Percentiles rank a stretch among this genome's conserved stretches.
Evolutionary conservation across 148 eudicot genomes (phyloP).

Genomic region (Amaranthus cruentus): DNA sequence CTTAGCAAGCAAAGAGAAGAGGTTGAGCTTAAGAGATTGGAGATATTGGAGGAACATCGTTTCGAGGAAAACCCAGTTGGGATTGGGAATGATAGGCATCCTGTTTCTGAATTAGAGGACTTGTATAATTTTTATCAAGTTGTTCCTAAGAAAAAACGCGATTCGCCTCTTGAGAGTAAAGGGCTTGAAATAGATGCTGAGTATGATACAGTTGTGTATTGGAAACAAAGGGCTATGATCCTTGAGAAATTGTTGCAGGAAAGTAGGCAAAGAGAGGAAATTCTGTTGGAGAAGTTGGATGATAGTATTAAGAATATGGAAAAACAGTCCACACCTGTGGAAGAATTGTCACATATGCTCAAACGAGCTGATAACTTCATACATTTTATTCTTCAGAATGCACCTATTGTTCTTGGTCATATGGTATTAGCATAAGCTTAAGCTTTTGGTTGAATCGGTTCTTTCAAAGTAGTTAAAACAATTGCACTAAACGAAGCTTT

Average conservation of each 20-base stretch:
- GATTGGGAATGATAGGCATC: conserved; percentile 43
- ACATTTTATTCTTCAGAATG: conserved; percentile 87
- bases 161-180: conserved; percentile 39
- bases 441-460: not conserved
- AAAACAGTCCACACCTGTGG: conserved; percentile 74
- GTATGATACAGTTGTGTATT: conserved; percentile 57
- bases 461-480: no score
- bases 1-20: conserved; percentile 69
- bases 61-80: conserved; percentile 51
- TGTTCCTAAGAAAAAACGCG: conserved; percentile 43
- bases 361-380: conserved; percentile 85
- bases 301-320: conserved; percentile 71
- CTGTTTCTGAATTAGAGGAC: conserved; percentile 54
- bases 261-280: conserved; percentile 58
- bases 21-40: conserved; percentile 69
- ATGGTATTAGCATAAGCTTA: conserved; percentile 41
- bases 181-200: conserved; percentile 58
- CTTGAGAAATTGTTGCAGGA: conserved; percentile 65
- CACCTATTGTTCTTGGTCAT: conserved; percentile 90
- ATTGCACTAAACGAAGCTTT: conserved; percentile 9
- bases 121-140: conserved; percentile 46
- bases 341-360: conserved; percentile 76
- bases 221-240: conserved; percentile 66
- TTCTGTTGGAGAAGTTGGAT: conserved; percentile 53
- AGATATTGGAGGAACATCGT: conserved; percentile 73